Evolutionary conservation across 202 grass and related monocot species (phyloP).

Genomic region (Setaria viridis): DNA sequence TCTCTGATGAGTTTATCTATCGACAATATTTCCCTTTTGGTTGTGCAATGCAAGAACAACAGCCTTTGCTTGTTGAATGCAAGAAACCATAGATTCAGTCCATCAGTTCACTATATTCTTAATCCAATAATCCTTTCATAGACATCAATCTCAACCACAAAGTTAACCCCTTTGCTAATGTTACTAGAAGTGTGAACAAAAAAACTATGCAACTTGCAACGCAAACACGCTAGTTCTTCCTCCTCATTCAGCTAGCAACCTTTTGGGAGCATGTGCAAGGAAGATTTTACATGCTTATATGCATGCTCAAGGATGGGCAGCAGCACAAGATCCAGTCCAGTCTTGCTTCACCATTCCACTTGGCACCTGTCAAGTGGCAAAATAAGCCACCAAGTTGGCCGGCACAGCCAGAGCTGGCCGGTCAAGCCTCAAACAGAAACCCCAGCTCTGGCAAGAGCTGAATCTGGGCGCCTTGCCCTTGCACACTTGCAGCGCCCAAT

Average conservation of each 20-base stretch:
- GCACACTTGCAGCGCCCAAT: not conserved
- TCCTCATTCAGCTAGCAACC: not conserved
- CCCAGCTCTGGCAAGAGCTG: slow-evolving; percentile 22
- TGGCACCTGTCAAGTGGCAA: slow-evolving; percentile 34
- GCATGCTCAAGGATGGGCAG: slow-evolving; percentile 8
- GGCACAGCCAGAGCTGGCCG: not conserved
- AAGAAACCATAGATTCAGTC: not conserved
- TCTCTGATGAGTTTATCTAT: slow-evolving; percentile 22
- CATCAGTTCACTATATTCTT: not conserved
- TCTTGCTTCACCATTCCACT: slow-evolving; percentile 27
- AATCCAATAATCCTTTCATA: not conserved
- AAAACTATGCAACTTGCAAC: not conserved
- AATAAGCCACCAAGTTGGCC: not conserved
- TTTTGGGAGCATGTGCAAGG: not conserved
- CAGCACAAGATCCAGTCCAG: slow-evolving; percentile 13
- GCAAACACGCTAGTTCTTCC: not conserved
- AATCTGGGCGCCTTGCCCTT: slow-evolving; percentile 30
- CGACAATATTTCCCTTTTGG: slow-evolving; percentile 1
- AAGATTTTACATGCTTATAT: not conserved
- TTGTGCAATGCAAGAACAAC: slow-evolving; percentile 36
- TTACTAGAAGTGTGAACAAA: not conserved
- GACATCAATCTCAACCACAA: not conserved
- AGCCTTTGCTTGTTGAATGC: slow-evolving; percentile 2
- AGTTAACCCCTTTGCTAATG: not conserved
- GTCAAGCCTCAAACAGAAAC: slow-evolving; percentile 31